Conservation (phyloP, 208 protist species). For the Histomonas meleagridis region DNA sequence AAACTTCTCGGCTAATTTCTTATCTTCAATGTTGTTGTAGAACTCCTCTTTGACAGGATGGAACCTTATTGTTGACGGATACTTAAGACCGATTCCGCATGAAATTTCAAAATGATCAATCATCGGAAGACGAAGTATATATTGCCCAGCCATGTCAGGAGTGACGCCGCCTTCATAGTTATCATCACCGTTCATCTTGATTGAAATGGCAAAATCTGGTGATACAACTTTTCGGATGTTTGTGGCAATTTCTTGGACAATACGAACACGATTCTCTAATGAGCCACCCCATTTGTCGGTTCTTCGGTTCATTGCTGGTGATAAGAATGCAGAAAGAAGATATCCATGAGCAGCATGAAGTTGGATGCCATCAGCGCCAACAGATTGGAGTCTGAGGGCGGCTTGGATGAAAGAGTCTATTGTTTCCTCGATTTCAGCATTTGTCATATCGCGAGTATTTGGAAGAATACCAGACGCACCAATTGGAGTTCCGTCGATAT, state of each 20-base stretch:
- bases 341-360: conserved; percentile 36
- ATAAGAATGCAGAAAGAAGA: background rate
- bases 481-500: background rate
- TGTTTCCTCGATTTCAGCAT: background rate
- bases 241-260: background rate
- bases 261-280: background rate
- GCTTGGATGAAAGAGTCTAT: background rate
- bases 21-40: no score
- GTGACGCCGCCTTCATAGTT: background rate
- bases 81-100: background rate
- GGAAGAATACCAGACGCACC: background rate
- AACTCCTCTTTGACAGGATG: no score
- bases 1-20: no score
- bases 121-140: background rate
- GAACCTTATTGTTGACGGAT: background rate
- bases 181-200: conserved; percentile 2
- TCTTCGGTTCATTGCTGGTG: background rate
- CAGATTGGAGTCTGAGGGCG: background rate
- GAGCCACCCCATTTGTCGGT: background rate
- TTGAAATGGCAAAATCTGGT: background rate
- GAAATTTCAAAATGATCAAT: conserved; percentile 22
- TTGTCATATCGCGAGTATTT: background rate
- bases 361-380: background rate
- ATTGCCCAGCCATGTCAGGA: background rate
- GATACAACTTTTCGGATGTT: background rate